Base-by-base conservation (phyloP, 306 rosid species). In the Fragaria iinumae region DNA sequence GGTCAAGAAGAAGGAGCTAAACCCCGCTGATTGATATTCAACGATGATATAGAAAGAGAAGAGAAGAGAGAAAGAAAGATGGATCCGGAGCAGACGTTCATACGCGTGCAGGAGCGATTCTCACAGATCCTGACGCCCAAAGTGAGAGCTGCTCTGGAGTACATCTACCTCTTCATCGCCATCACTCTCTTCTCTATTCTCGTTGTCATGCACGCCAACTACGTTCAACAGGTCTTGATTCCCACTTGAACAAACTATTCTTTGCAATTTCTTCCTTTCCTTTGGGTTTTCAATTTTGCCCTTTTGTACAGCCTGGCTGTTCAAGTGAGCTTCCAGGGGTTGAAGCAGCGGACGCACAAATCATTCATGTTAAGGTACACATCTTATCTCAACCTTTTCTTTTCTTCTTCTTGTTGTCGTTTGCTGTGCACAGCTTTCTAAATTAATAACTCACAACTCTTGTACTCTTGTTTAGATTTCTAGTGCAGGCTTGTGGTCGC, bases 121-220 rank as follows among this genome's bases (percentile, higher is more conserved):
- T 91, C 97, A 2, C 96, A 90, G 96, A 88, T 95, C 88, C 83
- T 95, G 48, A 89, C 96, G 27, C 99, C 97, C 4, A 95, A 89
- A 87, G 82, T 92, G 14, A 88, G 99, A 89, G 97, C 90, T 79
- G 82, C 81, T 84, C 62, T 92, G 87, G 99, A 95, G 91, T 95
- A 95, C 79, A 72, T 95, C 1, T 89, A 83, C 81, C 92, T 95
- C 2, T 78, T 87, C 76, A 67, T 88, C 21, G 99, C 99, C 82
- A 80, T 95, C 80, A 95, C 97, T 56, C 78, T 95, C 67, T 95
- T 95, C 88, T 95, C 93, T 73, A 86, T 95, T 75, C 99, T 92
- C 72, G 97, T 95, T 66, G 99, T 95, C 67, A 95, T 95, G 99
- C 99, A 95, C 88, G 98, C 99, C 80, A 95, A 95, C 86, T 95